Evolutionary conservation across 2,329 filamentous ascomycete genomes (phyloP).

Genomic region (Paecilomyces variotii): DNA sequence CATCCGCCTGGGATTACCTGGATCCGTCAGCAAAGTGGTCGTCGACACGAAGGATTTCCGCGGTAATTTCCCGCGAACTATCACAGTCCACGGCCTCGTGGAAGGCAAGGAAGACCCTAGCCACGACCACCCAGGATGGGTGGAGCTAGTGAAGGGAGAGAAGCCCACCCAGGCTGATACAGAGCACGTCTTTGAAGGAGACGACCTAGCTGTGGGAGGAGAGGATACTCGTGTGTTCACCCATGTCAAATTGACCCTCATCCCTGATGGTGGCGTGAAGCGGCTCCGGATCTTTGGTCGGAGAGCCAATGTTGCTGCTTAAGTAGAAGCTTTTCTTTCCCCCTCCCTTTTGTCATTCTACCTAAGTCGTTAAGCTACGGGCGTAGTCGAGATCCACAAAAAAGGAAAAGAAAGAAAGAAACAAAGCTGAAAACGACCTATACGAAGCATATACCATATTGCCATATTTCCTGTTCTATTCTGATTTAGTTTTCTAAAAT

Average conservation of each 20-base stretch:
- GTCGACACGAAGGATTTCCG: conserved; percentile 40
- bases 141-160: conserved; percentile 28
- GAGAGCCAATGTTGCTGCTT: conserved; percentile 23
- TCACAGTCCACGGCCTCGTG: conserved; percentile 31
- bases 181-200: conserved; percentile 33
- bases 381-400: too few relatives aligned
- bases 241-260: conserved; percentile 84
- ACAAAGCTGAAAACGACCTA: background rate
- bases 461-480: background rate
- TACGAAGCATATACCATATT: background rate
- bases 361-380: background rate
- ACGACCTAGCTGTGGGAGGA: conserved; percentile 52
- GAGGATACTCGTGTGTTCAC: conserved; percentile 60
- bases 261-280: conserved; percentile 91
- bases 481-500: background rate
- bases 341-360: background rate
- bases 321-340: background rate
- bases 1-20: conserved; percentile 31
- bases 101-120: conserved; percentile 20
- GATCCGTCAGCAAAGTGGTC: conserved; percentile 29
- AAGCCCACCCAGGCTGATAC: conserved; percentile 31
- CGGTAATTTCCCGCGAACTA: conserved; percentile 36
- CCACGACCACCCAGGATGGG: conserved; percentile 28
- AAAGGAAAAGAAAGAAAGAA: background rate
- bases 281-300: conserved; percentile 69